Evolutionary conservation across 2,329 filamentous ascomycete genomes (phyloP), one percentile per base, ranked within the genome.

Genomic region (Fonsecaea multimorphosa): DNA sequence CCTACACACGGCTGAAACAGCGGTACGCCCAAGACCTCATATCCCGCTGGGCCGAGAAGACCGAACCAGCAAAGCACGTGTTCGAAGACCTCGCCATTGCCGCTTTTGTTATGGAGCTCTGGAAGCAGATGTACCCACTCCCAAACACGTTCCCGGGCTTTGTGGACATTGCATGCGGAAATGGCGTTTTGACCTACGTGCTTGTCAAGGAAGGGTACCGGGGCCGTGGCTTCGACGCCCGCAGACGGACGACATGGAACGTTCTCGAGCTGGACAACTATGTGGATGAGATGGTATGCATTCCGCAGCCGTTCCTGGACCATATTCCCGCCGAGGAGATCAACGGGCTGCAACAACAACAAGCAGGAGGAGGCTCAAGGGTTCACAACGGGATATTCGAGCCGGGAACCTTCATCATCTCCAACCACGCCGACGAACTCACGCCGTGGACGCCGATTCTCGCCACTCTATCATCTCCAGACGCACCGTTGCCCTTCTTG

Each of bases 391-490:
- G 94, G 38, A 74, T 83, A 9, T 97, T 98, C 73, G 83, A 87
- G 0, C 76, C 78, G 16, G 87, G 87, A 31, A 96, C 92, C 0
- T 99, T 99, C 77, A 92, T 99, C 73, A 90, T 99, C 69, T 96
- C 93, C 56, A 99, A 99, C 75, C 95, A 99, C 76, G 94, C 94
- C 11, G 95, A 99, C 75, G 93, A 99, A 79, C 85, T 99, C 14
- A 99, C 95, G 0, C 87, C 92, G 0, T 99, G 95, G 95, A 98
- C 95, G 0, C 95, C 95, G 0, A 85, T 98, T 19, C 86, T 99
- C 46, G 93, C 92, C 0, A 86, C 87, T 6, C 80, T 92, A 1
- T 74, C 80, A 1, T 73, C 70, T 60, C 77, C 76, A 0, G 61
- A 64, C 16, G 93, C 90, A 0, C 80, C 86, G 1, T 90, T 90